phyloP scores from a whole-genome alignment of 2,329 filamentous ascomycete species.

The Huntiella moniliformis region DNA sequence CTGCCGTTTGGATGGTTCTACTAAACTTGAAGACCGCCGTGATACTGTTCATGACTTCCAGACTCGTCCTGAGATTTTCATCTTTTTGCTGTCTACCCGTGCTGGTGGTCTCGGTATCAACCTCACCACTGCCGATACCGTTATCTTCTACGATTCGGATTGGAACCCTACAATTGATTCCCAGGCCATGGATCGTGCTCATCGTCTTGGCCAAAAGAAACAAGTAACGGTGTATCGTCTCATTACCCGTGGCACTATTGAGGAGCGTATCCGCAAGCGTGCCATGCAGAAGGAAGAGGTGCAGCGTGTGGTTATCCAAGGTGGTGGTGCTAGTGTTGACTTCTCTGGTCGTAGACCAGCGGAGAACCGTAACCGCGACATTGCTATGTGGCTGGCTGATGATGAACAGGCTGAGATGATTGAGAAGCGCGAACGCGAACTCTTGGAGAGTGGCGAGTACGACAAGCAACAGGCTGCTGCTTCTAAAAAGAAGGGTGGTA shows the following conservation, averaged over 20 bases:
- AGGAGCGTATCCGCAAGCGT: constrained; percentile 92
- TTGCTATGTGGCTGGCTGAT: constrained; percentile 96
- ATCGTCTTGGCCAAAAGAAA: constrained; percentile 86
- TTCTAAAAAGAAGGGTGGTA: constrained; percentile 34
- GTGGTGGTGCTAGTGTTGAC: constrained; percentile 78
- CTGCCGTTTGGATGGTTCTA: constrained; percentile 87
- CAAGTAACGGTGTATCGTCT: constrained; percentile 96
- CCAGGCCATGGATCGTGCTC: constrained; percentile 96
- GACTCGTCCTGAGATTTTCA: constrained; percentile 81
- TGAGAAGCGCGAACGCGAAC: constrained; percentile 77
- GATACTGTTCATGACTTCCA: constrained; percentile 97
- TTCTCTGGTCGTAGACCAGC: constrained; percentile 79
- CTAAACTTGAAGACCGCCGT: constrained; percentile 87
- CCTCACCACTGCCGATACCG: constrained; percentile 84
- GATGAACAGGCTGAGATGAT: constrained; percentile 91
- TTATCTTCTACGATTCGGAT: constrained; percentile 98
- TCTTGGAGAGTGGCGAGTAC: constrained; percentile 52
- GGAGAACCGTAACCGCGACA: constrained; percentile 92
- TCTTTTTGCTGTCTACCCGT: constrained; percentile 88
- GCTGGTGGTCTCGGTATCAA: constrained; percentile 98
- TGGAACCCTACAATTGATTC: constrained; percentile 99
- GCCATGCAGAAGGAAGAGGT: constrained; percentile 97
- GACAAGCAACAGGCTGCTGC: constrained; percentile 36
- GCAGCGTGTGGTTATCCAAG: constrained; percentile 88
- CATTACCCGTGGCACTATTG: constrained; percentile 90